A percentile compares a stretch with the other conserved stretches of the same genome.
phyloP scores from a whole-genome alignment of 345 rosid species.

The Eucalyptus lansdowneana region DNA sequence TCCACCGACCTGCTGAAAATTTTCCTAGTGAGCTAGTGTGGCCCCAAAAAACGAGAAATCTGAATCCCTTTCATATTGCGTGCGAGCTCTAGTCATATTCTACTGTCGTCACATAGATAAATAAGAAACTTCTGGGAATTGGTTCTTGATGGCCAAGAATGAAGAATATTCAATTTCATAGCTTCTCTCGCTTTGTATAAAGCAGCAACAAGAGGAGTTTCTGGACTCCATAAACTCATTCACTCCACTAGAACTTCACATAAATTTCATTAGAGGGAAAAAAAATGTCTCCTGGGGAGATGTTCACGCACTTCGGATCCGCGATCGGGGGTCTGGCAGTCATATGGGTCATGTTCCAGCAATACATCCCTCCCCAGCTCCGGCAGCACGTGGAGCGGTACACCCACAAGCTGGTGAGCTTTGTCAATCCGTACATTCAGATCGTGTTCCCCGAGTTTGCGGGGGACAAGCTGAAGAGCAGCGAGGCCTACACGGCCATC shows the following conservation, averaged over 20 bases:
- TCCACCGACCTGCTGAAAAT: background rate
- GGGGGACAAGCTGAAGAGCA: background rate
- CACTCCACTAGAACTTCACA: background rate
- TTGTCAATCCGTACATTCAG: background rate
- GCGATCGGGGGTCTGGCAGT: background rate
- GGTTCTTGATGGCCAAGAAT: background rate
- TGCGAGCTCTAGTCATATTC: background rate
- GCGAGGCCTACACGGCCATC: background rate
- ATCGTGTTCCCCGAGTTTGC: background rate
- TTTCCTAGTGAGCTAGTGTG: background rate
- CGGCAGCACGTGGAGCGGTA: background rate
- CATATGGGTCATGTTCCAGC: slow-evolving; percentile 8
- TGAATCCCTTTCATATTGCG: background rate
- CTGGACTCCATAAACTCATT: background rate
- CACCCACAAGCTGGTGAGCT: background rate
- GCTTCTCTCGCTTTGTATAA: slow-evolving; percentile 13
- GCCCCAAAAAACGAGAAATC: background rate
- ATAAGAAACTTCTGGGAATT: background rate
- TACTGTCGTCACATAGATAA: background rate
- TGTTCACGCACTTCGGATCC: background rate
- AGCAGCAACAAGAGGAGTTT: background rate
- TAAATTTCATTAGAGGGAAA: background rate
- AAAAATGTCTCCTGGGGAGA: background rate
- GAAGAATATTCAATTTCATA: background rate
- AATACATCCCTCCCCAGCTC: slow-evolving; percentile 16